A percentile compares a stretch with the other conserved stretches of the same genome.
phyloP scores from a whole-genome alignment of 257 asterid species.

The Mentha longifolia region DNA sequence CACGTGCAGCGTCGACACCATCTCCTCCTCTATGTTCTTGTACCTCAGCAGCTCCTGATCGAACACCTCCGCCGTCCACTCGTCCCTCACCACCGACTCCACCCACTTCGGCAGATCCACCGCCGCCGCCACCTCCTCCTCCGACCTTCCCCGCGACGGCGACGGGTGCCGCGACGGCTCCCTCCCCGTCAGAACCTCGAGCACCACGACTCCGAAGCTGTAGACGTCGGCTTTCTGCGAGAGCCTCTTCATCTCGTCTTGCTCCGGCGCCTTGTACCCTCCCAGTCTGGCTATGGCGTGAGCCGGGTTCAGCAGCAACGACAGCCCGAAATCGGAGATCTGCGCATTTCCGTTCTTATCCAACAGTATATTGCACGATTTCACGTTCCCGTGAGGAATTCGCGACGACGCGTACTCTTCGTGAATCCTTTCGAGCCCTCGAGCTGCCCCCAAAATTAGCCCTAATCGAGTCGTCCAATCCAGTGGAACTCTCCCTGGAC shows the following conservation, averaged over 20 bases:
- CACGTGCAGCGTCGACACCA: constrained; percentile 78
- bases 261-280: constrained; percentile 90
- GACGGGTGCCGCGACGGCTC: constrained; percentile 55
- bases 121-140: constrained; percentile 35
- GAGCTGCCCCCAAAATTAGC: constrained; percentile 73
- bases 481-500: constrained; percentile 85
- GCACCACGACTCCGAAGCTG: constrained; percentile 77
- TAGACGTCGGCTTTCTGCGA: constrained; percentile 85
- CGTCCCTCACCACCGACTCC: constrained; percentile 82
- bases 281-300: constrained; percentile 86
- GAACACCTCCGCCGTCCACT: constrained; percentile 96
- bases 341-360: constrained; percentile 85
- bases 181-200: constrained; percentile 74
- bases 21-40: constrained; percentile 90
- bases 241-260: constrained; percentile 63
- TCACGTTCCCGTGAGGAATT: constrained; percentile 88
- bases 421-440: constrained; percentile 78
- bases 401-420: constrained; percentile 66
- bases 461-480: constrained; percentile 94
- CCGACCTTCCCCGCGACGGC: too few species aligned
- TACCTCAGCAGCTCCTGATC: constrained; percentile 86
- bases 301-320: constrained; percentile 69
- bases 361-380: constrained; percentile 68
- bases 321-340: constrained; percentile 81
- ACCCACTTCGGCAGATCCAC: constrained; percentile 88